Percentiles rank a stretch among this genome's conserved stretches.
These are phyloP conservation scores for Periglandula ipomoeae DNA, from an alignment of 2,329 filamentous ascomycete genomes.

Conservation along the genomic window DNA sequence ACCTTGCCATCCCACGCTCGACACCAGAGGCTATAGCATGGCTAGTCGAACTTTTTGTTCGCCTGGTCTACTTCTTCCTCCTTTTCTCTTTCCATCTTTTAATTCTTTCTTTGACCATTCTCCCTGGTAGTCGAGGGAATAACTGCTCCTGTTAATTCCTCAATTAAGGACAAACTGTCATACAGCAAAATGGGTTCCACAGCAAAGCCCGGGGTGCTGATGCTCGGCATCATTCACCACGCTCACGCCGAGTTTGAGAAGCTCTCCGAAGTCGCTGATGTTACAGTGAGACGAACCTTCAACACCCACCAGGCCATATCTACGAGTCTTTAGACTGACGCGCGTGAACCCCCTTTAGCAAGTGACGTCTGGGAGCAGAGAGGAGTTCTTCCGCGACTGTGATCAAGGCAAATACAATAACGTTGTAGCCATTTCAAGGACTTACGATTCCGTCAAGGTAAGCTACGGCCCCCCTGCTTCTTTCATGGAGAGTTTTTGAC, in stretches of 20 bases:
- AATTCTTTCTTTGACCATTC: not conserved
- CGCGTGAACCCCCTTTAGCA: slow-evolving; percentile 3
- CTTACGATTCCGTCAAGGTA: slow-evolving; percentile 25
- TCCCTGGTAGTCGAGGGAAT: too few species aligned
- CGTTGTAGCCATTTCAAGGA: slow-evolving; percentile 50
- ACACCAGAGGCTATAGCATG: too few species aligned
- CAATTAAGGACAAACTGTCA: too few species aligned
- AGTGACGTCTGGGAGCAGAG: slow-evolving; percentile 10
- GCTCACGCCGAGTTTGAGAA: slow-evolving; percentile 11
- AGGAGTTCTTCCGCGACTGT: slow-evolving; percentile 34
- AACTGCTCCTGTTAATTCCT: too few species aligned
- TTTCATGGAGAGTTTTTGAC: too few species aligned
- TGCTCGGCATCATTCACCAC: slow-evolving; percentile 13
- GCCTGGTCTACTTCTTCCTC: not conserved
- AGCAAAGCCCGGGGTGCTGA: slow-evolving; percentile 10
- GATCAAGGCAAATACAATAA: slow-evolving; percentile 46
- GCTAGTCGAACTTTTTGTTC: too few species aligned
- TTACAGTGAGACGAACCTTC: slow-evolving; percentile 7
- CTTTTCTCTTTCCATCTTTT: not conserved
- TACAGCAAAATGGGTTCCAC: not conserved
- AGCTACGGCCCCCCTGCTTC: too few species aligned
- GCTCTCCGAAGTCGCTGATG: slow-evolving; percentile 11
- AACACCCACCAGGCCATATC: not conserved
- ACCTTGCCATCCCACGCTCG: not conserved
- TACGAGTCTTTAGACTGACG: not conserved